Evolutionary conservation across 306 rosid genomes (phyloP).

Genomic region (Biancaea sappan): DNA sequence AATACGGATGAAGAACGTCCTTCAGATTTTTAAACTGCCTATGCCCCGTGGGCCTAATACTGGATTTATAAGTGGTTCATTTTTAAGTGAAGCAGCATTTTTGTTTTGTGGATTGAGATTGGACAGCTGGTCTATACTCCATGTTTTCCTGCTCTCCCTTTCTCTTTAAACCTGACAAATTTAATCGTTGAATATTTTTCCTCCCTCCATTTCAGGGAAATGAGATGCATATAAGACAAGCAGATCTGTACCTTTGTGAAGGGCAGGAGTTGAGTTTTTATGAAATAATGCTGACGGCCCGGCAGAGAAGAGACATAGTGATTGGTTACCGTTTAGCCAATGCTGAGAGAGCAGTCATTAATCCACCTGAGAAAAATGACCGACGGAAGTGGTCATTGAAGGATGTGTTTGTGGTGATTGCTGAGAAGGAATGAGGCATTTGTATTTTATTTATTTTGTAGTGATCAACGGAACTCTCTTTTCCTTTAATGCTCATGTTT

Average conservation of each 20-base stretch:
- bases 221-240: conserved; percentile 85
- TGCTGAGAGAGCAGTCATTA: conserved; percentile 83
- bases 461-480: background rate
- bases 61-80: background rate
- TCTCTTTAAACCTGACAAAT: background rate
- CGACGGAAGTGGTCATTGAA: conserved; percentile 69
- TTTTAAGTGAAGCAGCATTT: background rate
- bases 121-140: background rate
- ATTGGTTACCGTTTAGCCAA: conserved; percentile 70
- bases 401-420: conserved; percentile 86
- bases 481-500: background rate
- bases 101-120: background rate
- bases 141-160: background rate
- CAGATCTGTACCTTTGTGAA: conserved; percentile 72
- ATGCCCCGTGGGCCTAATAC: no score
- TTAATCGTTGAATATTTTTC: conserved; percentile 6
- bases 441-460: background rate
- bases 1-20: no score
- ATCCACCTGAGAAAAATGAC: conserved; percentile 68
- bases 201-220: conserved; percentile 61
- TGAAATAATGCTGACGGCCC: conserved; percentile 72
- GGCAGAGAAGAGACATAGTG: conserved; percentile 80
- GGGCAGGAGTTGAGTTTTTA: conserved; percentile 82
- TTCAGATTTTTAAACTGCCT: background rate
- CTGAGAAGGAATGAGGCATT: conserved; percentile 66